Evolutionary conservation across 2,329 filamentous ascomycete genomes (phyloP), one percentile per base, ranked within the genome.

Genomic region (Nakataea oryzae): DNA sequence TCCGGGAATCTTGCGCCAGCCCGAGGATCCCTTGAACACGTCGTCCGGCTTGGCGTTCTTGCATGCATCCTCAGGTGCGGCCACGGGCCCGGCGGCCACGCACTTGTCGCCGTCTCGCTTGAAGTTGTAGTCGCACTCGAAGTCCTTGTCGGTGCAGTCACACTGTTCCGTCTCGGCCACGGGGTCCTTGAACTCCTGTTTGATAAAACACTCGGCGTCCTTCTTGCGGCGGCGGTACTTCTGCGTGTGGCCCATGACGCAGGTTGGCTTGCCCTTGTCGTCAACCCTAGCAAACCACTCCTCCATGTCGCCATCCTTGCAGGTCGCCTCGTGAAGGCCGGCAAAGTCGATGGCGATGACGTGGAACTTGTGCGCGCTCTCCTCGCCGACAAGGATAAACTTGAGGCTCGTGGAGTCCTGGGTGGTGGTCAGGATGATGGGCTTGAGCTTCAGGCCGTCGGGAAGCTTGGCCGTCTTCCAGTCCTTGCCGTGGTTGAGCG

Each of bases 91-190:
- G 29, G 80, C 83, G 9, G 83, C 81, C 28, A 86, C 79, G 71
- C 95, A 97, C 65, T 87, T 81, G 59, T 83, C 84, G 61, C 83
- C 81, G 65, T 93, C 85, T 62, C 81, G 80, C 67, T 84, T 84
- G 63, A 96, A 97, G 73, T 96, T 96, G 79, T 90, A 96, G 71
- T 97, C 93, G 73, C 95, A 99, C 75, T 99, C 95, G 72, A 96
- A 99, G 73, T 99, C 96, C 41, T 81, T 79, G 63, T 89, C 85
- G 0, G 87, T 86, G 74, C 95, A 99, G 54, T 90, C 85, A 78
- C 95, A 99, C 58, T 85, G 75, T 68, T 91, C 85, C 30, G 84
- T 88, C 64, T 87, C 78, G 1, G 89, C 85, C 41, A 84, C 75
- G 0, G 90, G 86, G 65, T 95, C 89, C 70, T 91, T 86, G 77